Base-by-base conservation (phyloP, 164 flowering plant species). In the Liquidambar formosana region DNA sequence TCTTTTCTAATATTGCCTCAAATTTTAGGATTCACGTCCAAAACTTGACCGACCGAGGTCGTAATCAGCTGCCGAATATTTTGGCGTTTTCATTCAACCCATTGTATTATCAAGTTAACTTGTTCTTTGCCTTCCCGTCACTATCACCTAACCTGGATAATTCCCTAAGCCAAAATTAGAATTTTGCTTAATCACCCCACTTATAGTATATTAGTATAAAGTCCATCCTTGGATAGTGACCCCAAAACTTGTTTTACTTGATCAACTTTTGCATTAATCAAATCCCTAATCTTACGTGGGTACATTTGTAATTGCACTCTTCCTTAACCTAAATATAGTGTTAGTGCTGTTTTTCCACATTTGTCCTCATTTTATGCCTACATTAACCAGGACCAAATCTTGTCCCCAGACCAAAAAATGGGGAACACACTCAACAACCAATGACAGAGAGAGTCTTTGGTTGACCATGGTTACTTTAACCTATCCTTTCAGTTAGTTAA, bases 331-430 rank as follows among this genome's bases (percentile, higher is more conserved):
- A 15, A 18, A 49, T 5, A 49, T 12, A 13, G n/a, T 6, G 5
- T 12, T 49, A n/a, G 53, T 15, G 53, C n/a, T 6, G 53, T 49
- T 49, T 49, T n/a, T 49, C n/a, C n/a, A 15, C 53, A 49, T 49
- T 49, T 49, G 53, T 49, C 53, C 53, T 49, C 53, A 15, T 49
- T 49, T n/a, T 16, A 15, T n/a, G 16, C 5, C 5, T 13, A 16
- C 53, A 65, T 52, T 21, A 33, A 33, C 60, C 18, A 13, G 16
- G 68, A 65, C 68, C 57, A 53, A 22, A 65, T 65, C 60, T 19
- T 41, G 41, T 26, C 27, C 8, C 52, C 57, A 57, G 68, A 71
- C 69, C 68, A 19, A 72, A 58, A 66, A 72, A 58, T 60, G 43
- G 18, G 69, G 60, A n/a, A 57, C 61, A 23, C 64, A 46, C 28